These are phyloP conservation scores for Botrytis porri DNA, from an alignment of 2,329 filamentous ascomycete species.

Conservation along the genomic window DNA sequence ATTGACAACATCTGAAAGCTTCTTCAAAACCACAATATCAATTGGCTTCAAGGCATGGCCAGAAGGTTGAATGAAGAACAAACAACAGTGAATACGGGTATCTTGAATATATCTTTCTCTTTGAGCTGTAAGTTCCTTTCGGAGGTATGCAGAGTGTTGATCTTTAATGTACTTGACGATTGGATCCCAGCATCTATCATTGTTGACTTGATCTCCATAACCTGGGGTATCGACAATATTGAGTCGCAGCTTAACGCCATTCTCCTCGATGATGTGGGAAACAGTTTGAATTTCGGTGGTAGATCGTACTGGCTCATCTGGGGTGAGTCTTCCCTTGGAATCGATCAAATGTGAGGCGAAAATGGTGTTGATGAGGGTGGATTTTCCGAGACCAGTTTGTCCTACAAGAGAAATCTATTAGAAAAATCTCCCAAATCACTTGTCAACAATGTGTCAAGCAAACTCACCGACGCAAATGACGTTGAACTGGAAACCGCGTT, in stretches of 20 bases:
- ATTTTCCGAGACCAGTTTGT: constrained; percentile 98
- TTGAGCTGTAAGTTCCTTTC: constrained; percentile 98
- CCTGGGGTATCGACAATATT: constrained; percentile 99
- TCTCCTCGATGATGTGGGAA: constrained; percentile 99
- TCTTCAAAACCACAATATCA: constrained; percentile 99
- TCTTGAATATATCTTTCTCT: constrained; percentile 99
- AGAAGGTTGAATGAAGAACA: constrained; percentile 99
- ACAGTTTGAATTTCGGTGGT: constrained; percentile 98
- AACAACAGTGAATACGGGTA: constrained; percentile 97
- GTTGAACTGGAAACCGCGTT: constrained; percentile 99
- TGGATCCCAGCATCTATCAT: constrained; percentile 99
- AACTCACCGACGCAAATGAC: constrained; percentile 96
- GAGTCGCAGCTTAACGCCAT: constrained; percentile 91
- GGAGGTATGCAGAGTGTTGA: constrained; percentile 97
- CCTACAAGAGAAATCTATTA: constrained; percentile 52
- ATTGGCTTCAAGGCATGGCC: constrained; percentile 98
- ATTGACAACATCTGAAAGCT: constrained; percentile 98
- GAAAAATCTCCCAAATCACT: constrained; percentile 21
- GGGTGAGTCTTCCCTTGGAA: constrained; percentile 90
- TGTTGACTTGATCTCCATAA: constrained; percentile 98
- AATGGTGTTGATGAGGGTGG: constrained; percentile 99
- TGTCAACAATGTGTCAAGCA: neutral
- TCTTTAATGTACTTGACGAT: constrained; percentile 99
- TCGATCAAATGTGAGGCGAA: constrained; percentile 99
- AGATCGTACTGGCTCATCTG: constrained; percentile 88